phyloP scores from a whole-genome alignment of 352 stramenopile species.

The Phytophthora macrochlamydospora region DNA sequence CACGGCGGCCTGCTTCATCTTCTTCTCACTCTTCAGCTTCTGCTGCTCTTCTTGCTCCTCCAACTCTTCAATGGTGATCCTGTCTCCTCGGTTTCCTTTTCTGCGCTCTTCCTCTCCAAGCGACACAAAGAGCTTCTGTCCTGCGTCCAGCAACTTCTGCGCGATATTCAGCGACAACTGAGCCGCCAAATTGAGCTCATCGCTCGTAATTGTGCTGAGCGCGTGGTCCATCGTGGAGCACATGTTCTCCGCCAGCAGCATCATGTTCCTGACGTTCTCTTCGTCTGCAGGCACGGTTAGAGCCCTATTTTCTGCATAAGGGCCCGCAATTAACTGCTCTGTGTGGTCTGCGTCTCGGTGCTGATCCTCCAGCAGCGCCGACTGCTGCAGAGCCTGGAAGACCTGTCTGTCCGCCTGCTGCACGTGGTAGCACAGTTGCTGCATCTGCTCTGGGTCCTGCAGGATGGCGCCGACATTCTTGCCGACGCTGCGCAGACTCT shows the following conservation, averaged over 20 bases:
- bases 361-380: slow-evolving; percentile 27
- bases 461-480: slow-evolving; percentile 63
- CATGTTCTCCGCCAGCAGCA: slow-evolving; percentile 77
- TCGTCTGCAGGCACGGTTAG: slow-evolving; percentile 48
- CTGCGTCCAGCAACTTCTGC: slow-evolving; percentile 72
- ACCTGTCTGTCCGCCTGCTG: slow-evolving; percentile 51
- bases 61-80: slow-evolving; percentile 80
- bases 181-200: slow-evolving; percentile 67
- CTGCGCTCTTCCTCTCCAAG: slow-evolving; percentile 66
- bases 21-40: slow-evolving; percentile 2
- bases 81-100: slow-evolving; percentile 51
- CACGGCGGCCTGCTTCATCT: slow-evolving; percentile 33
- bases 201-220: slow-evolving; percentile 72
- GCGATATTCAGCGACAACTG: slow-evolving; percentile 79
- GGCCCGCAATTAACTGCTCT: slow-evolving; percentile 10
- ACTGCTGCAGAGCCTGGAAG: slow-evolving; percentile 46
- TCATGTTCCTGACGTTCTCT: slow-evolving; percentile 75
- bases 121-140: slow-evolving; percentile 72
- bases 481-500: slow-evolving; percentile 67
- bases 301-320: slow-evolving; percentile 5
- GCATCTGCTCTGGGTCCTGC: slow-evolving; percentile 67
- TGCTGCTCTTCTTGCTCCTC: slow-evolving; percentile 34
- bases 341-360: slow-evolving; percentile 1
- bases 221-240: slow-evolving; percentile 77
- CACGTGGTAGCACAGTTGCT: slow-evolving; percentile 58